Evolutionary conservation across 192 early-diverging fungal species (phyloP), one percentile per base, ranked within the genome.

Genomic region (Backusella liffmaniae): DNA sequence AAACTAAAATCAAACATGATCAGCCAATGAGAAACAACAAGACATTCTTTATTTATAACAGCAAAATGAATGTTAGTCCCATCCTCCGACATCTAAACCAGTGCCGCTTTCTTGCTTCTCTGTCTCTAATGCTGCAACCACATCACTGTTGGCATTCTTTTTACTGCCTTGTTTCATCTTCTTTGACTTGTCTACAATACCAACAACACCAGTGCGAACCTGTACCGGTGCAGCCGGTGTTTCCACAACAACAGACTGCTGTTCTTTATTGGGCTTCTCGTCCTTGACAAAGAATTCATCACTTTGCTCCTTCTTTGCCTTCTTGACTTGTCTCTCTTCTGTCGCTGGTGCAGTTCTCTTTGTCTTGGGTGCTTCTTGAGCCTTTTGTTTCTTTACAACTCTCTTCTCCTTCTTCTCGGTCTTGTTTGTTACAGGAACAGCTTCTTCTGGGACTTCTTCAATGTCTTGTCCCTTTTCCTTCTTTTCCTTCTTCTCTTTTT

Each of bases 401-500:
- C 59, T 71, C 68, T 78, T 75, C 46, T 49, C 41, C 46, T 78
- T 75, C 37, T 79, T 83, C 39, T 77, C 78, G 21, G 66, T 73
- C 73, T 82, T 78, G 51, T 78, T 29, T 30, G 39, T 29, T 1
- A 26, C 13, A 18, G 62, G 26, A 74, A n/a, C 41, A 32, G 62
- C 42, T 66, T 26, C 32, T 32, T 32, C 32, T 46, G 39, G 46
- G 77, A 66, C 0, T 72, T 65, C 21, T 79, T 75, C 79, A 21
- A 35, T 46, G 10, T 69, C 62, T 30, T 79, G 75, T 66, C 75
- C 70, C 77, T 74, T 67, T 76, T 81, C 68, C 77, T 53, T 30
- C 49, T 73, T 76, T 67, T 84, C 76, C 18, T 85, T 87, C 73
- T 90, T 73, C 65, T 87, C 83, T 18, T 84, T 81, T 62, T 80